phyloP scores from a whole-genome alignment of 1,284 basidiomycete species.

The Puccinia sorghi region DNA sequence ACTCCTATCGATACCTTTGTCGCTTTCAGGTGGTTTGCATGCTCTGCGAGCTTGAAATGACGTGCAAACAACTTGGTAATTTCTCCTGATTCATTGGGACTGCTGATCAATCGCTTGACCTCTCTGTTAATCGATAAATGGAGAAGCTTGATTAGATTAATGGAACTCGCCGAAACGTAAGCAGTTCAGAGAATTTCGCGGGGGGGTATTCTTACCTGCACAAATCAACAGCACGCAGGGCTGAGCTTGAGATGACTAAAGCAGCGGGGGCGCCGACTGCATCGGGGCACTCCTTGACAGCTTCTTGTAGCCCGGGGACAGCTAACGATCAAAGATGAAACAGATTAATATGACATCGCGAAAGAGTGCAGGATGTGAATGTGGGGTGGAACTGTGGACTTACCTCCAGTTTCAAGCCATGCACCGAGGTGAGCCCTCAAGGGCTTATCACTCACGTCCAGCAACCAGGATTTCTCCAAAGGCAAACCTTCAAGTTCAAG shows the following conservation, averaged over 20 bases:
- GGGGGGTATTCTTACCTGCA: conserved; percentile 23
- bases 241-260: conserved; percentile 32
- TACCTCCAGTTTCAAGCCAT: conserved; percentile 36
- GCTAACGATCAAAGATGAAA: not conserved
- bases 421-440: conserved; percentile 36
- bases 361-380: not conserved
- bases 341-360: not conserved
- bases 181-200: not conserved
- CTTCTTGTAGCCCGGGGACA: conserved; percentile 22
- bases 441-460: conserved; percentile 35
- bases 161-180: not conserved
- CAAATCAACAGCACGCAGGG: conserved; percentile 28
- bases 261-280: conserved; percentile 6
- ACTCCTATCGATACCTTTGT: conserved; percentile 18
- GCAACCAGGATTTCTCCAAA: conserved; percentile 31
- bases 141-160: not conserved
- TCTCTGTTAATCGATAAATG: not conserved
- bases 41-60: conserved; percentile 42
- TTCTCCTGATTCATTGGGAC: conserved; percentile 21
- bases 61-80: conserved; percentile 37
- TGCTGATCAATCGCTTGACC: conserved; percentile 10
- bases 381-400: not conserved
- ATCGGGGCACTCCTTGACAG: conserved; percentile 3
- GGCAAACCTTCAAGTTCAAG: conserved; percentile 30
- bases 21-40: conserved; percentile 7